Base-by-base conservation (phyloP, 805 yeast genomes). In the Candida andamanensis region DNA sequence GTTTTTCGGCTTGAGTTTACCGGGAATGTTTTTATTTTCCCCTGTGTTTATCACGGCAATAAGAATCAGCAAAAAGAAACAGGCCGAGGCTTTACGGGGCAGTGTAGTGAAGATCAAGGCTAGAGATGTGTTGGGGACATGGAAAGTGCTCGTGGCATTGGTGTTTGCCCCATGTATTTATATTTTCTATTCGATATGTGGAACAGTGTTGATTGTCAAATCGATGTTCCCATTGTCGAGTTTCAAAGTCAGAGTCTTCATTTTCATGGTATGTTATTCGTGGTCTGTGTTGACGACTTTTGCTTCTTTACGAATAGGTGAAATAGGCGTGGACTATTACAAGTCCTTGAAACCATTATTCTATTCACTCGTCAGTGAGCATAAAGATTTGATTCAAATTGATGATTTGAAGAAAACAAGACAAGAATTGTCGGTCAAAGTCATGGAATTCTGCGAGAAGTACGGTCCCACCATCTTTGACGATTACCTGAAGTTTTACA, bases 91-190 rank as follows among this genome's bases (percentile, higher is more conserved):
- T 12, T 47, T 64, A 30, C 63, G 58, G 3, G 54, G 50, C 2
- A 60, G 67, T 1, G 52, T 53, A 15, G 71, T 64, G 7, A 64
- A 64, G 32, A 52, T 64, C 37, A 54, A 58, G 30, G 71, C 68
- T 24, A 54, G 49, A 12, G 70, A 64, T 45, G 70, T 64, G 15
- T 45, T 64, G 28, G 59, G 64, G 5, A 58, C 69, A 1, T 64
- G 70, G 70, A 64, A 64, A 39, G 62, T 62, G 12, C 40, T 64
- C 18, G 69, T 64, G 20, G 69, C 69, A 0, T 46, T 64, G 29
- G 63, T 55, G 1, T 42, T 62, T 20, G 70, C 70, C 1, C 70
- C 70, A 4, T 46, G 52, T 21, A 49, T 64, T 15, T 63, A 64
- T 39, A 53, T 59, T 3, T 58, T 63, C 28, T 63, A 60, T 45